Evolutionary conservation across 176 grass and related monocot species (phyloP).

Genomic region (Oryza meyeriana): DNA sequence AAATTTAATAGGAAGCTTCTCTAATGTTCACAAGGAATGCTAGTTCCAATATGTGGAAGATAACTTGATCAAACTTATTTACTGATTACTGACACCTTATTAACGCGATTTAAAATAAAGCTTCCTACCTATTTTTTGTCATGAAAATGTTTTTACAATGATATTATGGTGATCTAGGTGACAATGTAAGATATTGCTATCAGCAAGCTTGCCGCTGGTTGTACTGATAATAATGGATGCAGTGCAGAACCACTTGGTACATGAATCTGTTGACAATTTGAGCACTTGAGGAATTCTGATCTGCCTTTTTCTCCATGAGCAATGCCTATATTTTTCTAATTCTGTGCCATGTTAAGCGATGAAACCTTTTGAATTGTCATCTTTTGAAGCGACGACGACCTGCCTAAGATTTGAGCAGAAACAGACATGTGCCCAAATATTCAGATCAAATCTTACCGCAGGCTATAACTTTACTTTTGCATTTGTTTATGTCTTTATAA

Average conservation of each 20-base stretch:
- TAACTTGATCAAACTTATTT: neutral
- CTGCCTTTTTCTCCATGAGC: neutral
- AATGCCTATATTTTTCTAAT: neutral
- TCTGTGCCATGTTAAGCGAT: neutral
- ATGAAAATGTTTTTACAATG: neutral
- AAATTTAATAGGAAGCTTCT: neutral
- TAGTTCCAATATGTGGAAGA: neutral
- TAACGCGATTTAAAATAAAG: neutral
- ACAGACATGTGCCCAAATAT: constrained; percentile 12
- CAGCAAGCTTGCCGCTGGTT: neutral
- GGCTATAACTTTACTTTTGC: neutral
- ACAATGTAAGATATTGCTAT: neutral
- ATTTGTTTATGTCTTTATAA: neutral
- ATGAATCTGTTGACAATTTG: constrained; percentile 32
- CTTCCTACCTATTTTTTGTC: neutral
- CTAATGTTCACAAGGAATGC: neutral
- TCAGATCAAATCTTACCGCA: neutral
- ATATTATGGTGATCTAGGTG: neutral
- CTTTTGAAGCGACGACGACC: neutral
- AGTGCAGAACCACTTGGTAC: neutral
- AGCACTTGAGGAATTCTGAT: constrained; percentile 3
- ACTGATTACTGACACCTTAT: neutral
- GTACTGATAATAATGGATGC: neutral
- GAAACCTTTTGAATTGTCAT: neutral
- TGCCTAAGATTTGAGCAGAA: neutral